Percentiles rank a stretch among this genome's conserved stretches.
These are phyloP conservation scores for Alliaria petiolata DNA, from an alignment of 345 rosid species.

Conservation along the genomic window DNA sequence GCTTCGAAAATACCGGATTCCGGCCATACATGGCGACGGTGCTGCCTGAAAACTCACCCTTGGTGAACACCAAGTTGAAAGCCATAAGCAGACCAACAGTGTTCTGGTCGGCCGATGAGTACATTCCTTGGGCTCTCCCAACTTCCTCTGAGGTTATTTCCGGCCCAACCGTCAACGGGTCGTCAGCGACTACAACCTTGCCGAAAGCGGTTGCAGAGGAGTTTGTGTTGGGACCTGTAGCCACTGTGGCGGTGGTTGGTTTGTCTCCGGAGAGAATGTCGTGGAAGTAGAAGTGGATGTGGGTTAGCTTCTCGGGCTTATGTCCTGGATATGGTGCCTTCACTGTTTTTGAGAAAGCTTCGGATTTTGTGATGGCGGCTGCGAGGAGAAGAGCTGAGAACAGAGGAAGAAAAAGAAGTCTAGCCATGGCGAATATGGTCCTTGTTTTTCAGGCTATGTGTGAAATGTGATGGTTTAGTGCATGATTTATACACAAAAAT, in stretches of 20 bases:
- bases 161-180: constrained; percentile 42
- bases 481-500: constrained; percentile 15
- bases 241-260: constrained; percentile 36
- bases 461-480: neutral
- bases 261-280: constrained; percentile 40
- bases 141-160: constrained; percentile 39
- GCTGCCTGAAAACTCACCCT: constrained; percentile 56
- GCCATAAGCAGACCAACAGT: constrained; percentile 37
- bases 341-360: constrained; percentile 19
- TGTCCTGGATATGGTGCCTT: constrained; percentile 15
- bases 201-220: constrained; percentile 40
- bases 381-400: constrained; percentile 8
- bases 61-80: constrained; percentile 43
- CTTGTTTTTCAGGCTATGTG: neutral
- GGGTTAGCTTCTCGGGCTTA: constrained; percentile 42
- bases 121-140: constrained; percentile 61
- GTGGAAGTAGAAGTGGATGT: constrained; percentile 56
- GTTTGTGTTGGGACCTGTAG: constrained; percentile 34
- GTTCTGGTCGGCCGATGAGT: constrained; percentile 35
- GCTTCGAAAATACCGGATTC: constrained; percentile 18
- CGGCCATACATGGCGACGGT: constrained; percentile 44
- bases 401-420: neutral
- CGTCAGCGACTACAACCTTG: constrained; percentile 42
- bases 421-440: constrained; percentile 3
- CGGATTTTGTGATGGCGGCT: neutral